A percentile compares a stretch with the other conserved stretches of the same genome.
Evolutionary conservation across 2,329 filamentous ascomycete species (phyloP).

Genomic region (Paecilomyces dactylethromorphus): DNA sequence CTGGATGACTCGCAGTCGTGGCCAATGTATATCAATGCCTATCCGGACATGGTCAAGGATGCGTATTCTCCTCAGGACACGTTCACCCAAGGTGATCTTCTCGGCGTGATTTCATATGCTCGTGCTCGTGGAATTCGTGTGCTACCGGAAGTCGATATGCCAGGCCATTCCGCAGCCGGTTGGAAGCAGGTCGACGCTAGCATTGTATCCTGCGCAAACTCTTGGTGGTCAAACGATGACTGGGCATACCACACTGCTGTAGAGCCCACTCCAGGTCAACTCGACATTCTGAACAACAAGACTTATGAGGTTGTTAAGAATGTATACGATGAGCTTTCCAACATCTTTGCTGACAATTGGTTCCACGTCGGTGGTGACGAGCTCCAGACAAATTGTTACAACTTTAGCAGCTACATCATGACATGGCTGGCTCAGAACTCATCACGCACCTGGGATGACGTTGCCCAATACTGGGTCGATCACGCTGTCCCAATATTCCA

Average conservation of each 20-base stretch:
- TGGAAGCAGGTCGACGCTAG: conserved; percentile 52
- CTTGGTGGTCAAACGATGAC: conserved; percentile 56
- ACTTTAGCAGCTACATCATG: conserved; percentile 45
- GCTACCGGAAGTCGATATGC: conserved; percentile 58
- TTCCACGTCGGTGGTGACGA: conserved; percentile 54
- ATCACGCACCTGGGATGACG: conserved; percentile 45
- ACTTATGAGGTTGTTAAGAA: conserved; percentile 50
- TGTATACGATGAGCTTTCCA: conserved; percentile 49
- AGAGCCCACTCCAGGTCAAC: conserved; percentile 51
- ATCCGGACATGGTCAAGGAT: conserved; percentile 48
- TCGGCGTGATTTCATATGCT: conserved; percentile 43
- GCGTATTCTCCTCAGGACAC: conserved; percentile 47
- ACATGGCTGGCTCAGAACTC: conserved; percentile 47
- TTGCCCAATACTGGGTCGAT: conserved; percentile 51
- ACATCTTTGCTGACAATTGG: conserved; percentile 46
- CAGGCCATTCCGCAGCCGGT: conserved; percentile 50
- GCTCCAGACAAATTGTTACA: conserved; percentile 51
- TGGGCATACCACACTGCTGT: conserved; percentile 51
- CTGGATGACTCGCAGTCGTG: conserved; percentile 51
- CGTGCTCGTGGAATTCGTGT: conserved; percentile 52
- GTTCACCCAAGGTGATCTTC: conserved; percentile 40
- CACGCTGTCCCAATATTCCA: conserved; percentile 46
- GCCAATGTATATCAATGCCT: conserved; percentile 45
- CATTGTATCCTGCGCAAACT: conserved; percentile 51
- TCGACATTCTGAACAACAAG: conserved; percentile 50